A percentile compares a stretch with the other conserved stretches of the same genome.
Conservation (phyloP, 352 stramenopile species). For the Pythium sp. region DNA sequence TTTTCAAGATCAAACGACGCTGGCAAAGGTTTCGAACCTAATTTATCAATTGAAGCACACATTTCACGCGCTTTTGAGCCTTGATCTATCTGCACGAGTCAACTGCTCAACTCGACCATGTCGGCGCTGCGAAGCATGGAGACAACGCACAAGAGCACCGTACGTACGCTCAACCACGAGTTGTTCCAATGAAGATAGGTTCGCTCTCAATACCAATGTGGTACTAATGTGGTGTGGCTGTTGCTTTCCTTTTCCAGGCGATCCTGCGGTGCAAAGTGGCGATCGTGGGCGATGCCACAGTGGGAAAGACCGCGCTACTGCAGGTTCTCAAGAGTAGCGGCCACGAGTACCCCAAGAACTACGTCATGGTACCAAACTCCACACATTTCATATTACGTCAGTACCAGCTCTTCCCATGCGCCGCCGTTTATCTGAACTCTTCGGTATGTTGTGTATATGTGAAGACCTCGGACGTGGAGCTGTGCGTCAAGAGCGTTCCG, state of each 20-base stretch:
- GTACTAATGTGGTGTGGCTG: too few relatives aligned
- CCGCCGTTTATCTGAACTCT: not conserved
- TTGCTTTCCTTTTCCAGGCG: constrained; percentile 33
- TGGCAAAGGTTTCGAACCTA: not conserved
- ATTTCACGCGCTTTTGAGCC: not conserved
- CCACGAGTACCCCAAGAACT: constrained; percentile 94
- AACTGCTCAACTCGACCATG: constrained; percentile 27
- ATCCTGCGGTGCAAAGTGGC: constrained; percentile 90
- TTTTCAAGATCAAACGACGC: not conserved
- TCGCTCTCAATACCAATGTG: too few relatives aligned
- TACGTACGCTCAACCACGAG: constrained; percentile 14
- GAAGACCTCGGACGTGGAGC: constrained; percentile 88
- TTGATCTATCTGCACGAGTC: too few relatives aligned
- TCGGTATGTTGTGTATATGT: not conserved
- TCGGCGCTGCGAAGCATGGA: constrained; percentile 89
- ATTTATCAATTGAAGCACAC: not conserved
- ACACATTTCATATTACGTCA: not conserved
- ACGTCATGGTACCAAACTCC: constrained; percentile 81
- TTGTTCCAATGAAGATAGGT: not conserved
- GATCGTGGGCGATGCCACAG: constrained; percentile 87
- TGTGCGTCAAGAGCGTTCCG: constrained; percentile 87
- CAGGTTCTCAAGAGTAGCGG: constrained; percentile 91
- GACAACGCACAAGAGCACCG: constrained; percentile 88
- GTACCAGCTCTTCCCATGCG: too few relatives aligned
- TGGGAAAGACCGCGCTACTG: constrained; percentile 89